These are phyloP conservation scores for Neonectria faginata DNA, from an alignment of 2,329 filamentous ascomycete species.

Conservation along the genomic window DNA sequence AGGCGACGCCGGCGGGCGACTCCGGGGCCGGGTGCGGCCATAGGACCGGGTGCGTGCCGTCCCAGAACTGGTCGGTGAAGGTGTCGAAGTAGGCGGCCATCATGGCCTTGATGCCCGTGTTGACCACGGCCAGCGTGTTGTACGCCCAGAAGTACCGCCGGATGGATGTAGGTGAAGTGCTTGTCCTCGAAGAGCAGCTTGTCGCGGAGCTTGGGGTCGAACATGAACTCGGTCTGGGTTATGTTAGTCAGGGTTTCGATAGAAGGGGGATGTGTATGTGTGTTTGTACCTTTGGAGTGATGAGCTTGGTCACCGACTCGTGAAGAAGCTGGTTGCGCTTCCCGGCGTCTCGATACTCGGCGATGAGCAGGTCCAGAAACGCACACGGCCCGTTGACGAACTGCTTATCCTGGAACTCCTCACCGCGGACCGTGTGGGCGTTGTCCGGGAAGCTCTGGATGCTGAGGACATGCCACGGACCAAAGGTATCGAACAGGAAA, in stretches of 20 bases:
- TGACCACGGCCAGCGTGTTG: constrained; percentile 70
- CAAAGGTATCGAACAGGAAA: constrained; percentile 68
- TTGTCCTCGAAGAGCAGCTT: constrained; percentile 71
- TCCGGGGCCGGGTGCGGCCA: constrained; percentile 65
- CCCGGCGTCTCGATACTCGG: constrained; percentile 70
- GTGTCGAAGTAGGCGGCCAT: constrained; percentile 67
- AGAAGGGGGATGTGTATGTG: constrained; percentile 15
- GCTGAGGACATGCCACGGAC: constrained; percentile 69
- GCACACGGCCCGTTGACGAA: constrained; percentile 72
- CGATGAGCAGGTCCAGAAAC: constrained; percentile 68
- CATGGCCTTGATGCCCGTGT: constrained; percentile 69
- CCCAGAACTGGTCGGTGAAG: constrained; percentile 70
- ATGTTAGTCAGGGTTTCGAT: constrained; percentile 21
- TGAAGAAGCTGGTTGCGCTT: constrained; percentile 69
- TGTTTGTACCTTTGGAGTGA: constrained; percentile 63
- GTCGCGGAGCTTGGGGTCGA: constrained; percentile 66
- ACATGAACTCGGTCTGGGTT: constrained; percentile 67
- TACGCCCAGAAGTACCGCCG: constrained; percentile 73
- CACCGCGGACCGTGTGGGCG: constrained; percentile 65
- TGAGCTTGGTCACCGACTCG: constrained; percentile 66
- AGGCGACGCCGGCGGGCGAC: constrained; percentile 58
- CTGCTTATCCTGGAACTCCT: constrained; percentile 64
- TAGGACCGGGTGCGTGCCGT: constrained; percentile 63
- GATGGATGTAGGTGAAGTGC: constrained; percentile 70
- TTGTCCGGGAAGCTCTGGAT: constrained; percentile 71